Base-by-base conservation (phyloP, 148 eudicot species). In the Diospyros kaki region DNA sequence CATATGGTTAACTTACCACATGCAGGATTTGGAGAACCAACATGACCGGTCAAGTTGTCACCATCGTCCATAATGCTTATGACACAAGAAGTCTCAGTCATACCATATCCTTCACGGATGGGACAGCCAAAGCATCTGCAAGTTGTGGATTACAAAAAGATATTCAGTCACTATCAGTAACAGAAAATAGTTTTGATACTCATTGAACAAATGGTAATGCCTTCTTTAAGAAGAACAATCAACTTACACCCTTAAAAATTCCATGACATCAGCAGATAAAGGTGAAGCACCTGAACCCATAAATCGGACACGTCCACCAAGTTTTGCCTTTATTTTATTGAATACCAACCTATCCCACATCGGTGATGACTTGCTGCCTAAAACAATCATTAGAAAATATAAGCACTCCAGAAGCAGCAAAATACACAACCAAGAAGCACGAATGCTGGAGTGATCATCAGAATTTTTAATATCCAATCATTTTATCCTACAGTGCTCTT, bases 81-180 rank as follows among this genome's bases (percentile, higher is more conserved):
- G 68, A 89, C 93, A 84, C 98, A 94, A 43, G 98, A 89, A n/a
- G 93, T 88, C 88, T 94, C 98, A 51, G 98, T 94, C 98, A 94
- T 94, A 50, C 98, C 98, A 80, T 94, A 94, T 74, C 97, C 98
- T 91, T 94, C 98, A 59, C 85, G 39, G 40, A 94, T 93, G 71
- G 53, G 86, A 81, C 97, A 91, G 59, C 98, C 98, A 84, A 94
- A 90, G 84, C 98, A 94, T 82, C 98, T 94, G 80, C 66, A 80
- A 52, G 76, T 58, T 58, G 67, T 75, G 28, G n/a, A 40, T 28
- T 14, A 40, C 63, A 50, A 10, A 48, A 42, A 68, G 44, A 74
- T 9, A 43, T 5, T 54, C n/a, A 54, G 41, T 18, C 73, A 70
- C 4, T 4, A 12, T 2, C 61, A 53, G 40, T 7, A 14, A 39